phyloP scores from a whole-genome alignment of 441 rosid genomes.

The Jatropha podagrica region DNA sequence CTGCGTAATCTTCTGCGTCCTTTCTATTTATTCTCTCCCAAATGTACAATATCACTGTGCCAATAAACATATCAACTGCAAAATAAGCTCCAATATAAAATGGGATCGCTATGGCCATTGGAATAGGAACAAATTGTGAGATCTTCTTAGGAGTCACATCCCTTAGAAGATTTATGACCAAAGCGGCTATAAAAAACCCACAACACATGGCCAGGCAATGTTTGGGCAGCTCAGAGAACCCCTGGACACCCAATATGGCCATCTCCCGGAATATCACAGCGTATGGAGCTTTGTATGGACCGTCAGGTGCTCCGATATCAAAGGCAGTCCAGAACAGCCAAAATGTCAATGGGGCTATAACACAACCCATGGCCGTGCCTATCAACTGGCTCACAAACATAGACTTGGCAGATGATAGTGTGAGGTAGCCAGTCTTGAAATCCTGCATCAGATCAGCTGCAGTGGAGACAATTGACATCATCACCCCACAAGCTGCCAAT shows the following conservation, averaged over 20 bases:
- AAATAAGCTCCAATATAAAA: constrained; percentile 92
- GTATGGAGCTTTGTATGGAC: constrained; percentile 87
- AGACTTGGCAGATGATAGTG: constrained; percentile 89
- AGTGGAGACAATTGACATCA: constrained; percentile 91
- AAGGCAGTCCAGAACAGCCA: constrained; percentile 88
- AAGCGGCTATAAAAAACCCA: constrained; percentile 68
- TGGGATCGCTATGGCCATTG: constrained; percentile 89
- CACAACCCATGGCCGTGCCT: constrained; percentile 87
- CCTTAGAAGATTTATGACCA: constrained; percentile 61
- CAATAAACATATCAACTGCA: constrained; percentile 87
- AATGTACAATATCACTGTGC: constrained; percentile 64
- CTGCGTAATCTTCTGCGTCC: constrained; percentile 66
- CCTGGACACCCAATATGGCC: constrained; percentile 79
- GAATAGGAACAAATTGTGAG: constrained; percentile 79
- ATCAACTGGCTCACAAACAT: constrained; percentile 90
- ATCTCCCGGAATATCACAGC: constrained; percentile 86
- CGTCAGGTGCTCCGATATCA: constrained; percentile 74
- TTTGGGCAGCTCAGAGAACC: constrained; percentile 80
- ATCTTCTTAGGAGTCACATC: constrained; percentile 62
- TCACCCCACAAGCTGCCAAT: constrained; percentile 80
- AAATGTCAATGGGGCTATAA: constrained; percentile 83
- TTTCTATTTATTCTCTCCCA: constrained; percentile 74
- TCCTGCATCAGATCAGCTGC: constrained; percentile 98
- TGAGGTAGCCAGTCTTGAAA: constrained; percentile 86
- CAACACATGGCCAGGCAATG: constrained; percentile 74